phyloP scores from a whole-genome alignment of 305 asterid species.

The Fraxinus platypoda region DNA sequence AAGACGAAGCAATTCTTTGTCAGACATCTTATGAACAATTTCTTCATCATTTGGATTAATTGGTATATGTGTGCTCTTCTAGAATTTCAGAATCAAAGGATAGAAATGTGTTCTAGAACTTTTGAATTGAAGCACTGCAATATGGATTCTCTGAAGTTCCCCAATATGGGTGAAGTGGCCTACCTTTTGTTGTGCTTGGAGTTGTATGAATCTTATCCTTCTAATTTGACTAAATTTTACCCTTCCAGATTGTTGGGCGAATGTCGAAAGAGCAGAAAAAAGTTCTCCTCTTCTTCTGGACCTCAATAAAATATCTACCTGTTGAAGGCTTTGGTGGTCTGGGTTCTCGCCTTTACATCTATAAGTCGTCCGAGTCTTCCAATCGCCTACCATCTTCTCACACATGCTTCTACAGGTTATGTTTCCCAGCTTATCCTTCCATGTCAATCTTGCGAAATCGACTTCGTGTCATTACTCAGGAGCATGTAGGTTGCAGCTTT shows the following conservation, averaged over 20 bases:
- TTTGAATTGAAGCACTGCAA: neutral
- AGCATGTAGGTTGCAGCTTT: slow-evolving; percentile 84
- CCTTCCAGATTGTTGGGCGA: slow-evolving; percentile 49
- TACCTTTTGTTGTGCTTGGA: neutral
- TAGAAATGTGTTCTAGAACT: neutral
- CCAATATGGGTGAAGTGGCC: neutral
- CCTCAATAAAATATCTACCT: slow-evolving; percentile 80
- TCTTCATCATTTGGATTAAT: neutral
- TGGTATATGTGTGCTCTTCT: neutral
- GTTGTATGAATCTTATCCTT: neutral
- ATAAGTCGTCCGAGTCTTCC: slow-evolving; percentile 39
- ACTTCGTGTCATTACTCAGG: slow-evolving; percentile 62
- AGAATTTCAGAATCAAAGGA: neutral
- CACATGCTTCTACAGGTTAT: slow-evolving; percentile 81
- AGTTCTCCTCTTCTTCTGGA: slow-evolving; percentile 87
- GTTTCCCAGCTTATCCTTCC: slow-evolving; percentile 70
- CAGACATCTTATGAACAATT: neutral
- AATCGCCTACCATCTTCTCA: slow-evolving; percentile 85
- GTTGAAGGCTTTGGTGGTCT: slow-evolving; percentile 77
- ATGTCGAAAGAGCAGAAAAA: slow-evolving; percentile 77
- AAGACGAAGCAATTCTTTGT: neutral
- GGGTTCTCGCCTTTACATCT: slow-evolving; percentile 63
- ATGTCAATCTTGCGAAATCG: slow-evolving; percentile 46
- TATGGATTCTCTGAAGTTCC: neutral
- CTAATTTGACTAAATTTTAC: neutral